Evolutionary conservation across 257 asterid genomes (phyloP).

Genomic region (Solanum chiquidenum): DNA sequence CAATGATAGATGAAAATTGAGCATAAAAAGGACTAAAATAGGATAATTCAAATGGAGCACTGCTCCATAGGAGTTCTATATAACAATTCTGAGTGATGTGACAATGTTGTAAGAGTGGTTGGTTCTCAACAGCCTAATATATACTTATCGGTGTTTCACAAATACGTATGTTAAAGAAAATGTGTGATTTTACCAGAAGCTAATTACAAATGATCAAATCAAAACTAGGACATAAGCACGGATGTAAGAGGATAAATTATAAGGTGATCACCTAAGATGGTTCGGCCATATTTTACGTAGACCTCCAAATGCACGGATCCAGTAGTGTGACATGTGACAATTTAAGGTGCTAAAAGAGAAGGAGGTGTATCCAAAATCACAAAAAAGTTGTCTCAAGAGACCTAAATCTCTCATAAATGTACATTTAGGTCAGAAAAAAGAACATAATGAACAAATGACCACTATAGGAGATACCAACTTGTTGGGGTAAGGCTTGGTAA

Average conservation of each 20-base stretch:
- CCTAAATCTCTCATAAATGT: not conserved
- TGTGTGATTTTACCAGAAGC: not conserved
- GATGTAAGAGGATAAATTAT: not conserved
- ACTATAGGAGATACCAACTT: not conserved
- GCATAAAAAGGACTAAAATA: not conserved
- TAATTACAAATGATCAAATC: not conserved
- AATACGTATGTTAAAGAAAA: not conserved
- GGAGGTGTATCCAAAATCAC: not conserved
- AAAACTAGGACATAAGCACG: not conserved
- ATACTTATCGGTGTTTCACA: not conserved
- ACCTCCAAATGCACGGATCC: not conserved
- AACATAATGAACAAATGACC: not conserved
- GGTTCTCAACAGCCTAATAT: not conserved
- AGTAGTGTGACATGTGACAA: not conserved
- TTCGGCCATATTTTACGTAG: not conserved
- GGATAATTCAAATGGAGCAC: not conserved
- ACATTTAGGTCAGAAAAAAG: not conserved
- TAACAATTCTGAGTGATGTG: not conserved
- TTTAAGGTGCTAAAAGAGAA: not conserved
- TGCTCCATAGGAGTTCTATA: not conserved
- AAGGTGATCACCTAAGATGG: not conserved
- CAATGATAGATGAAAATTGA: not conserved
- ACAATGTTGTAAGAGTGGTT: not conserved
- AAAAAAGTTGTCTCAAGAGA: not conserved
- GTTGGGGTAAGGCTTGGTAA: not conserved